Percentiles rank a stretch among this genome's conserved stretches.
Evolutionary conservation across 192 early-diverging fungal genomes (phyloP).

Genomic region (Oehlia diaphana): DNA sequence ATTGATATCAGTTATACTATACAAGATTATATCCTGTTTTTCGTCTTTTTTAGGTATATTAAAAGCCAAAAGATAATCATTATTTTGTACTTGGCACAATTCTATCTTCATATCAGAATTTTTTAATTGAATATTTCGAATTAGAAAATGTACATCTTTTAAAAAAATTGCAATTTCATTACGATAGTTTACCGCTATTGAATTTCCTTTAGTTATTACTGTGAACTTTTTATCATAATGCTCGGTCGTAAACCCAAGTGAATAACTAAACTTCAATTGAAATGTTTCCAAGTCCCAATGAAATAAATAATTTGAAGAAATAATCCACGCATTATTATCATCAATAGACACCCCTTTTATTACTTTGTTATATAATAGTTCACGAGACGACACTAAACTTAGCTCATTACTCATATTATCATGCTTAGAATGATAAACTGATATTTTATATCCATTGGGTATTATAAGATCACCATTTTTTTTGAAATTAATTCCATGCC

Average conservation of each 20-base stretch:
- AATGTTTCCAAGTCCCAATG: background rate
- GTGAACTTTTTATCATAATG: no score
- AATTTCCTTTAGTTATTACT: background rate
- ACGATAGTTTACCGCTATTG: background rate
- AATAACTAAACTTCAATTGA: background rate
- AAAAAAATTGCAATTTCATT: background rate
- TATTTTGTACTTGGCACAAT: background rate
- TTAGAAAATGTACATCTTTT: background rate
- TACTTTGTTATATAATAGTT: no score
- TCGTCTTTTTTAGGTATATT: background rate
- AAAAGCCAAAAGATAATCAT: background rate
- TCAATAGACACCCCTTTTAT: background rate
- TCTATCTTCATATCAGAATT: background rate
- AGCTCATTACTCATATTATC: no score
- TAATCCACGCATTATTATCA: background rate
- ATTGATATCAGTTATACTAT: background rate
- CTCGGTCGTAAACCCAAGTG: background rate
- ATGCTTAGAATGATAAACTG: no score
- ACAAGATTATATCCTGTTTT: background rate
- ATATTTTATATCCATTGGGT: no score
- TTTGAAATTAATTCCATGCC: no score
- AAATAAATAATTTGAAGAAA: background rate
- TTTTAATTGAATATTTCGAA: background rate
- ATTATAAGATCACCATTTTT: no score
- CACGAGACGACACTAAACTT: no score